Conservation (phyloP, 176 grass and related monocot species). For the Miscanthus lutarioriparius region DNA sequence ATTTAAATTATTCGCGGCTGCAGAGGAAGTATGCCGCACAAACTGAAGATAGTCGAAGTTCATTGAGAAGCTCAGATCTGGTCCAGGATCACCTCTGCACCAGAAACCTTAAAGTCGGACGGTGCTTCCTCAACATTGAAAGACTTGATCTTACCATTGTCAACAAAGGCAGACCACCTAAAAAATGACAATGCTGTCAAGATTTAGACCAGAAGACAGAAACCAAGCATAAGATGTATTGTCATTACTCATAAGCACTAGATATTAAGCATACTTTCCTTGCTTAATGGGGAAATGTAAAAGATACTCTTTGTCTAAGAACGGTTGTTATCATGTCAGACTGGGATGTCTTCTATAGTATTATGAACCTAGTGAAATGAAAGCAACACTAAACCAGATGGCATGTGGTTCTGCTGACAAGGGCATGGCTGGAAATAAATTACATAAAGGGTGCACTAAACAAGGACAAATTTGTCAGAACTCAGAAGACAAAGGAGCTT, state of each 20-base stretch:
- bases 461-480: background rate
- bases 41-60: background rate
- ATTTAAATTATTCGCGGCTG: constrained; percentile 24
- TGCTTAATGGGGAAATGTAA: background rate
- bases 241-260: background rate
- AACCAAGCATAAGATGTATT: background rate
- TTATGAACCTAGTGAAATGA: background rate
- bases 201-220: background rate
- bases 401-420: background rate
- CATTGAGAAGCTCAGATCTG: constrained; percentile 58
- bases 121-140: constrained; percentile 90
- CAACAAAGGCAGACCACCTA: constrained; percentile 96
- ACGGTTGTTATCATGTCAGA: background rate
- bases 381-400: background rate
- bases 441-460: background rate
- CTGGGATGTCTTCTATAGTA: background rate
- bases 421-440: background rate
- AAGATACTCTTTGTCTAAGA: background rate
- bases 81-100: constrained; percentile 79
- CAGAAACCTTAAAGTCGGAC: constrained; percentile 83
- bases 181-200: background rate
- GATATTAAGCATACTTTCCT: background rate
- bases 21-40: background rate
- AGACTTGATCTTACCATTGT: constrained; percentile 79
- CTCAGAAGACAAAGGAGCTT: background rate